Conservation (phyloP, 129 eudicot genomes). For the Kitagawia praeruptora region DNA sequence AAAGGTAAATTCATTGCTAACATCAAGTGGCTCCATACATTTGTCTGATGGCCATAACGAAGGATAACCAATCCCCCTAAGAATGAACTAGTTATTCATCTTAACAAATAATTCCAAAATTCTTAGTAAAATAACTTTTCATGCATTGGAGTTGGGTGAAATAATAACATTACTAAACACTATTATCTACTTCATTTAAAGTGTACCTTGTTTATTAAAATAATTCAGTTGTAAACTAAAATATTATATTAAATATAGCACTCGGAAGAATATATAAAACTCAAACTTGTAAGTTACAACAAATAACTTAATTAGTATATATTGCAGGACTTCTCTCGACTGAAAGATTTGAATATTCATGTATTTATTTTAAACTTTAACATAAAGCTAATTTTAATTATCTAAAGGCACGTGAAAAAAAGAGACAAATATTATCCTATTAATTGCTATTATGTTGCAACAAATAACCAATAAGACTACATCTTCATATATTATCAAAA, state of each 20-base stretch:
- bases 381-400: too few relatives aligned
- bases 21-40: slow-evolving; percentile 91
- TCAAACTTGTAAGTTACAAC: not conserved
- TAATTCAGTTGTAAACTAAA: not conserved
- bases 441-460: not conserved
- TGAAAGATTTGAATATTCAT: not conserved
- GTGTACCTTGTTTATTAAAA: not conserved
- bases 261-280: not conserved
- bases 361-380: not conserved
- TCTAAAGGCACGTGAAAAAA: not conserved
- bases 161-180: not conserved
- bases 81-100: slow-evolving; percentile 8
- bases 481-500: not conserved
- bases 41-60: slow-evolving; percentile 67
- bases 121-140: not conserved
- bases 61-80: slow-evolving; percentile 94
- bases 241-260: not conserved
- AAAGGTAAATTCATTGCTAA: slow-evolving; percentile 86
- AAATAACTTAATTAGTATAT: not conserved
- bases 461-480: not conserved
- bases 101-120: not conserved
- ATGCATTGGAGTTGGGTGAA: not conserved
- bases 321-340: not conserved
- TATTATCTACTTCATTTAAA: not conserved
- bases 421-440: not conserved